Conservation (phyloP, 495 filamentous ascomycete species). For the Aspergillus affinis region DNA sequence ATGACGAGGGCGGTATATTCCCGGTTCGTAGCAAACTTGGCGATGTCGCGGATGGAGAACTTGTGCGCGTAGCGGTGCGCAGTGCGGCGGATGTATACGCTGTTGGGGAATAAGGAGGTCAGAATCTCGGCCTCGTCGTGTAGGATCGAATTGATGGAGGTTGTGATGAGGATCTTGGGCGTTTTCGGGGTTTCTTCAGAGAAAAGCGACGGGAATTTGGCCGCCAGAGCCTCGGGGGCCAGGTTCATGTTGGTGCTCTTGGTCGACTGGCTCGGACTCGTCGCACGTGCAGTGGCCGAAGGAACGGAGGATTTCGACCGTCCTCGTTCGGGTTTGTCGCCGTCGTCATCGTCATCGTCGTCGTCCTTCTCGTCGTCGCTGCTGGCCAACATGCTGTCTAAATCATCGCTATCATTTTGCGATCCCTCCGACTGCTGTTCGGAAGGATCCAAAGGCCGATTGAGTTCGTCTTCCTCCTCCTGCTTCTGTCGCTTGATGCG, state of each 20-base stretch:
- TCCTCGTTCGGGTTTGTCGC: constrained; percentile 37
- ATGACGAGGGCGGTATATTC: constrained; percentile 78
- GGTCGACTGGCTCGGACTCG: constrained; percentile 60
- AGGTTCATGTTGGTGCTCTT: constrained; percentile 70
- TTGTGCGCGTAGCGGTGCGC: constrained; percentile 78
- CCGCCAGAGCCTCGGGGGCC: constrained; percentile 64
- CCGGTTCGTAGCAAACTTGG: constrained; percentile 76
- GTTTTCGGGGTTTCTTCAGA: constrained; percentile 52
- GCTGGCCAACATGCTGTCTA: constrained; percentile 38
- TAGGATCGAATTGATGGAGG: constrained; percentile 77
- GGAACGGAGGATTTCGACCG: constrained; percentile 38
- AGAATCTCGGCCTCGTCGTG: constrained; percentile 79
- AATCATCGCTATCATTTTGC: constrained; percentile 55
- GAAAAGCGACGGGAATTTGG: constrained; percentile 83
- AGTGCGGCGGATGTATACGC: constrained; percentile 80
- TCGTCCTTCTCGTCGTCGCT: constrained; percentile 47
- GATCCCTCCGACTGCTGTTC: constrained; percentile 44
- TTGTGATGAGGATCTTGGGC: constrained; percentile 89
- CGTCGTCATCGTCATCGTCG: constrained; percentile 45
- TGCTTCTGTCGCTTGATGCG: constrained; percentile 69
- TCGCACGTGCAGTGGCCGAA: constrained; percentile 54
- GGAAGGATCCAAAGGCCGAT: constrained; percentile 33
- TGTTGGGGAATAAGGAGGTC: constrained; percentile 80
- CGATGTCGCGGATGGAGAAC: constrained; percentile 87
- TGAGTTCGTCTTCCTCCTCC: constrained; percentile 58